These are phyloP conservation scores for Suillus tomentosus DNA, from an alignment of 768 basidiomycete species.

Conservation along the genomic window DNA sequence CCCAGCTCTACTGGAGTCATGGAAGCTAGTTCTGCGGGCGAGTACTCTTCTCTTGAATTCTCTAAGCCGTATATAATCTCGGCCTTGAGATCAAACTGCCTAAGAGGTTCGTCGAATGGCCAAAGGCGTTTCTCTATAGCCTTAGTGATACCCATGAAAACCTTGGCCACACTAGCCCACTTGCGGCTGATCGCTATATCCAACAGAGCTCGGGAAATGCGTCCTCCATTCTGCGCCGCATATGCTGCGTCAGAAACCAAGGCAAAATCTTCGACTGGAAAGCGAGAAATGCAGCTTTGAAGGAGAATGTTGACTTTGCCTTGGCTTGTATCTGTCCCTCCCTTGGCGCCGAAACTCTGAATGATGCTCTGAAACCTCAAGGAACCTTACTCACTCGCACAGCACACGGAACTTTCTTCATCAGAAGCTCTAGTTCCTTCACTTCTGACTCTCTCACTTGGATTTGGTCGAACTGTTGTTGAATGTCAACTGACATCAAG, in stretches of 20 bases:
- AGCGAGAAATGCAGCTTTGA: conserved; percentile 84
- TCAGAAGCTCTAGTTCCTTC: conserved; percentile 74
- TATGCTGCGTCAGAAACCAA: conserved; percentile 94
- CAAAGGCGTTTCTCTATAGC: conserved; percentile 90
- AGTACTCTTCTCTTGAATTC: conserved; percentile 79
- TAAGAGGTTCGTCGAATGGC: conserved; percentile 92
- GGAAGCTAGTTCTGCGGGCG: conserved; percentile 68
- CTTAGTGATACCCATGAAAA: conserved; percentile 90
- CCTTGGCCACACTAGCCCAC: conserved; percentile 81
- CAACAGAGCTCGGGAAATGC: conserved; percentile 91
- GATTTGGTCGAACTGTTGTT: conserved; percentile 84
- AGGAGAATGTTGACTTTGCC: conserved; percentile 96
- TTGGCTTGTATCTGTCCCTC: conserved; percentile 60
- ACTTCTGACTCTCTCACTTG: conserved; percentile 90
- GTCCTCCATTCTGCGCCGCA: conserved; percentile 91
- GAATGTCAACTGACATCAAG: not conserved
- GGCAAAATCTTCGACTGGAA: conserved; percentile 90
- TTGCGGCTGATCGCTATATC: conserved; percentile 93
- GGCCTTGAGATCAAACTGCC: conserved; percentile 73
- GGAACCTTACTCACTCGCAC: conserved; percentile 57
- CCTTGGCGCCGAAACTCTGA: conserved; percentile 41
- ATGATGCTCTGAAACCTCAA: not conserved
- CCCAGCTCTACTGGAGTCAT: conserved; percentile 74
- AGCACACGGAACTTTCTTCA: conserved; percentile 73
- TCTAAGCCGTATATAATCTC: conserved; percentile 81